Base-by-base conservation (phyloP, 768 basidiomycete genomes). In the Boletus vinaceobasis region DNA sequence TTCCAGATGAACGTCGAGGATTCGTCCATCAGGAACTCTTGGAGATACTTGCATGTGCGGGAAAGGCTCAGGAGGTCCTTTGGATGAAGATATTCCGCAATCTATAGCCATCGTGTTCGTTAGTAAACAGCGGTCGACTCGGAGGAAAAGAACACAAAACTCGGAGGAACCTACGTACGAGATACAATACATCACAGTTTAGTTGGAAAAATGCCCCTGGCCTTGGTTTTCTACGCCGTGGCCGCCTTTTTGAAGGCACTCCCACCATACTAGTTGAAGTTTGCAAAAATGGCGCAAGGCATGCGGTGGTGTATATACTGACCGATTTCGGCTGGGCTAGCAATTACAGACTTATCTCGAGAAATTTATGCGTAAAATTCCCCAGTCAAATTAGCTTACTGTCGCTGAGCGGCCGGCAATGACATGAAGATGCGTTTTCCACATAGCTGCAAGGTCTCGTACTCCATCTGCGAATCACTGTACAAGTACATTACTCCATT, bases 31-130 rank as follows among this genome's bases (percentile, higher is more conserved):
- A 81, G 65, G 5, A 76, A 57, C 15, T 48, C 62, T 7, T 75
- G 72, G 31, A 79, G 60, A 31, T 58, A 51, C 53, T 68, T 76
- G 27, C 73, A 73, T 0, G 75, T 74, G 13, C 76, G 69, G 8
- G 79, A 62, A 14, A 80, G 70, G 53, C 64, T 67, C 31, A 61
- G 23, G 32, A 57, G 40, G 33, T 61, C 60, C 1, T 65, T 39
- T 3, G 77, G 78, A 35, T 74, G 63, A 1, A 79, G 62, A 45
- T 75, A 70, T 10, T 59, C 61, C 38, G 74, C 74, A 47, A 80
- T 74, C 75, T 79, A 48, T 27, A 3, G 4, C 10, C 14, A n/a
- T 31, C 1, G 7, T 11, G 3, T 27, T 4, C 1, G 9, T 45
- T 1, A 44, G n/a, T 5, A 17, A 15, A 14, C n/a, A 15, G 10